Conservation (phyloP, 345 rosid species). For the Odontarrhena argentea region DNA sequence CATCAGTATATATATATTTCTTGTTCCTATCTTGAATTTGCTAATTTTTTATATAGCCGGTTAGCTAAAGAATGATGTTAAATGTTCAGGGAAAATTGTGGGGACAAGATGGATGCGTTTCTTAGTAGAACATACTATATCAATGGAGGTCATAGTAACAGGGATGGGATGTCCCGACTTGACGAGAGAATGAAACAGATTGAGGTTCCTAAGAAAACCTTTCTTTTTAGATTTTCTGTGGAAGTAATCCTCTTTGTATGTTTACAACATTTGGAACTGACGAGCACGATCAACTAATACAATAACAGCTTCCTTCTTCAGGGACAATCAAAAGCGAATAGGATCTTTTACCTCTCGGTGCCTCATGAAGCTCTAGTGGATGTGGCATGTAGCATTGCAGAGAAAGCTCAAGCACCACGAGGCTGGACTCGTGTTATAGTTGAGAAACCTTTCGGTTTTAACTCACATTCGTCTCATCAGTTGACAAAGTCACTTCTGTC, state of each 20-base stretch:
- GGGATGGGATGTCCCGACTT: conserved; percentile 63
- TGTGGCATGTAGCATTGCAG: conserved; percentile 61
- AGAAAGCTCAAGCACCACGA: conserved; percentile 57
- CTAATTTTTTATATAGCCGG: background rate
- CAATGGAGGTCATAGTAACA: conserved; percentile 65
- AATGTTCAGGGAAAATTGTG: conserved; percentile 60
- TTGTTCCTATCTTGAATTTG: conserved; percentile 16
- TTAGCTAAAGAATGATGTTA: conserved; percentile 12
- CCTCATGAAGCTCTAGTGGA: conserved; percentile 85
- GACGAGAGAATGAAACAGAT: conserved; percentile 62
- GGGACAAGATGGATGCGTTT: conserved; percentile 64
- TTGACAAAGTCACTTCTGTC: conserved; percentile 64
- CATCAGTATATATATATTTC: conserved; percentile 52
- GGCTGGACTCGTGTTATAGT: conserved; percentile 79
- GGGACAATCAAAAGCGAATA: conserved; percentile 60
- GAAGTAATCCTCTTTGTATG: conserved; percentile 15
- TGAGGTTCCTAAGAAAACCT: conserved; percentile 50
- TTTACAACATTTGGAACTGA: conserved; percentile 21
- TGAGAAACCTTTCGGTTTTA: conserved; percentile 83
- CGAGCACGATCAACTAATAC: conserved; percentile 39
- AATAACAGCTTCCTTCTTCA: conserved; percentile 45
- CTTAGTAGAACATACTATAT: conserved; percentile 63
- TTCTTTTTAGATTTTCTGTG: background rate
- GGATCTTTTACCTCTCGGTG: conserved; percentile 75
- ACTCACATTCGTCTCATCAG: conserved; percentile 53